These are phyloP conservation scores for Fistulifera solaris DNA, from an alignment of 108 stramenopile genomes.

Conservation along the genomic window DNA sequence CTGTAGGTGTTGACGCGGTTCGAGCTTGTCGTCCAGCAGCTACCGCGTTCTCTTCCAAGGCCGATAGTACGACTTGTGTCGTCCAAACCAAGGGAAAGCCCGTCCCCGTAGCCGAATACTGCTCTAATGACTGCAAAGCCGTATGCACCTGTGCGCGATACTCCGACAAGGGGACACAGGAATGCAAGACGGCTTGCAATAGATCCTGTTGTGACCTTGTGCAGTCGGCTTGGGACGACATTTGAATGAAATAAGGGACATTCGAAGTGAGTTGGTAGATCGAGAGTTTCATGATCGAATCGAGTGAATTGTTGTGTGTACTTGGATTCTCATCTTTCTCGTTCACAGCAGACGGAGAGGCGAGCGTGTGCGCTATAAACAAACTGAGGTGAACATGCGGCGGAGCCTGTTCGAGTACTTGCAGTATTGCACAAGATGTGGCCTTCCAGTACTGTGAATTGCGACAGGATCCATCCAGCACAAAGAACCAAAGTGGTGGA, in stretches of 20 bases:
- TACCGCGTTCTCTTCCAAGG: conserved; percentile 7
- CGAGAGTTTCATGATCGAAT: neutral
- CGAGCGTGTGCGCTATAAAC: neutral
- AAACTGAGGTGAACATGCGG: conserved; percentile 35
- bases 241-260: conserved; percentile 5
- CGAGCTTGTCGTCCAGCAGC: conserved; percentile 1
- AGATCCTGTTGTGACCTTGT: neutral
- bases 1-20: neutral
- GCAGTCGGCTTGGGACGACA: neutral
- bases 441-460: conserved; percentile 2
- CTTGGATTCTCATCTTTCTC: neutral
- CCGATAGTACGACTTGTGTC: conserved; percentile 18
- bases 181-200: neutral
- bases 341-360: neutral
- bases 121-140: conserved; percentile 26
- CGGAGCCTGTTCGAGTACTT: conserved; percentile 30
- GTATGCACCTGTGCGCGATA: conserved; percentile 25
- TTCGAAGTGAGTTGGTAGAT: conserved; percentile 5
- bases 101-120: neutral
- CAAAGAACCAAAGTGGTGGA: conserved; percentile 50
- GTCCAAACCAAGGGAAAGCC: conserved; percentile 22
- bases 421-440: neutral
- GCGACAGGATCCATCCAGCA: conserved; percentile 30
- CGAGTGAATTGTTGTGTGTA: neutral
- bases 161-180: too few relatives aligned